Evolutionary conservation across 441 rosid genomes (phyloP), one percentile per base, ranked within the genome.

Genomic region (Pelargonium fulgidum): DNA sequence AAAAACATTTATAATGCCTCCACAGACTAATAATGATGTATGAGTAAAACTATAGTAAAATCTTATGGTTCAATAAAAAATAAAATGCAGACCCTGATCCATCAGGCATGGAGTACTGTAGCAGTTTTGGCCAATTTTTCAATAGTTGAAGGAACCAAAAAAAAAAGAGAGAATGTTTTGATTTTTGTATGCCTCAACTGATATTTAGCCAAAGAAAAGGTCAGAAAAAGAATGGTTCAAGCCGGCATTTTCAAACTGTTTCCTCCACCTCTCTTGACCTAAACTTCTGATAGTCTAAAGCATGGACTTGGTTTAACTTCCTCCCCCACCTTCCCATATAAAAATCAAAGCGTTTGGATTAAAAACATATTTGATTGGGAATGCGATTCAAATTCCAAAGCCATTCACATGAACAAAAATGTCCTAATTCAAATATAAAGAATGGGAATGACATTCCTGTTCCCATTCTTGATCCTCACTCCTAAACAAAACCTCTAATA

Each of bases 11-110:
- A 12, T 20, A 13, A 58, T 8, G 63, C 29, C 63, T 58, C 63
- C 63, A 58, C 63, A 58, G 63, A 20, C 10, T 11, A 42, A 24
- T 58, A 20, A 58, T 58, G 63, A 24, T 58, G 29, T 20, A 58
- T 58, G 20, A 20, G 13, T 58, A 58, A 8, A 58, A 19, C 13
- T 58, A 19, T 3, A 17, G 1, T 9, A 8, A 58, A 7, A 3
- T 19, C 29, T 20, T 20, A 20, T 58, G 63, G n/a, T 58, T 58
- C 63, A 20, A 11, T 58, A 1, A 20, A 58, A 56, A 56, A 1
- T 20, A 19, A 58, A 56, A 42, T 42, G 47, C 12, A 1, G 47
- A 2, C 47, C 29, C 29, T 58, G 20, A 9, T 17, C 33, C 20
- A 58, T 19, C 63, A 58, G 63, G 33, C 20, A 58, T 42, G 12